Conservation (phyloP, 129 eudicot species). For the Lonicera japonica region DNA sequence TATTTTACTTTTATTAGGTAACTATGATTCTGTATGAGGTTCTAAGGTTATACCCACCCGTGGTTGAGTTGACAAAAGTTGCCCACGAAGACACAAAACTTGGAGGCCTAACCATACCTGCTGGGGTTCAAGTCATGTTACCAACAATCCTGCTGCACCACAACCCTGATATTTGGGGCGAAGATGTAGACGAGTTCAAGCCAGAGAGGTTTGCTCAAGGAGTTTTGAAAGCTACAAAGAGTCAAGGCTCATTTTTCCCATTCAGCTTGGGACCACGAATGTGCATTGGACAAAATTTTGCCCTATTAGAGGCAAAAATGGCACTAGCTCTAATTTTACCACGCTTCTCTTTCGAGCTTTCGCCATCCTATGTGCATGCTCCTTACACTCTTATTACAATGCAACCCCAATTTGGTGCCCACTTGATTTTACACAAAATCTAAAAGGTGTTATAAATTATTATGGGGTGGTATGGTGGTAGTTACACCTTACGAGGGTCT, state of each 20-base stretch:
- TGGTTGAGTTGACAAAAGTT: not conserved
- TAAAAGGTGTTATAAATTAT: not conserved
- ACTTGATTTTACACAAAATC: slow-evolving; percentile 17
- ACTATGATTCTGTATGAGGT: slow-evolving; percentile 33
- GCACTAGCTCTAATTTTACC: slow-evolving; percentile 30
- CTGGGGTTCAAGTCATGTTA: slow-evolving; percentile 12
- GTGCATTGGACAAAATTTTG: slow-evolving; percentile 30
- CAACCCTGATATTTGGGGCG: slow-evolving; percentile 26
- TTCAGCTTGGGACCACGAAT: slow-evolving; percentile 38
- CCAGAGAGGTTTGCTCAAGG: slow-evolving; percentile 36
- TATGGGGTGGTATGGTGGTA: no score
- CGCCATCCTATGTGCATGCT: slow-evolving; percentile 28
- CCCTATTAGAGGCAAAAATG: slow-evolving; percentile 32
- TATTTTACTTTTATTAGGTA: slow-evolving; percentile 11
- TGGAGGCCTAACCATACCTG: slow-evolving; percentile 21
- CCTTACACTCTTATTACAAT: slow-evolving; percentile 26
- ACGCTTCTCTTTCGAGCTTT: slow-evolving; percentile 27
- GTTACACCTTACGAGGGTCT: no score
- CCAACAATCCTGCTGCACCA: slow-evolving; percentile 26
- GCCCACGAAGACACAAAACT: slow-evolving; percentile 29
- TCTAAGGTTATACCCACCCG: slow-evolving; percentile 33
- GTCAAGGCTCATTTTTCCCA: slow-evolving; percentile 23
- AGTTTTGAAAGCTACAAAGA: slow-evolving; percentile 25
- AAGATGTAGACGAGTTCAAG: slow-evolving; percentile 31
- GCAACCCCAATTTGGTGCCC: slow-evolving; percentile 33